Conservation (phyloP, 768 basidiomycete genomes). For the Phlebiopsis gigantea region DNA sequence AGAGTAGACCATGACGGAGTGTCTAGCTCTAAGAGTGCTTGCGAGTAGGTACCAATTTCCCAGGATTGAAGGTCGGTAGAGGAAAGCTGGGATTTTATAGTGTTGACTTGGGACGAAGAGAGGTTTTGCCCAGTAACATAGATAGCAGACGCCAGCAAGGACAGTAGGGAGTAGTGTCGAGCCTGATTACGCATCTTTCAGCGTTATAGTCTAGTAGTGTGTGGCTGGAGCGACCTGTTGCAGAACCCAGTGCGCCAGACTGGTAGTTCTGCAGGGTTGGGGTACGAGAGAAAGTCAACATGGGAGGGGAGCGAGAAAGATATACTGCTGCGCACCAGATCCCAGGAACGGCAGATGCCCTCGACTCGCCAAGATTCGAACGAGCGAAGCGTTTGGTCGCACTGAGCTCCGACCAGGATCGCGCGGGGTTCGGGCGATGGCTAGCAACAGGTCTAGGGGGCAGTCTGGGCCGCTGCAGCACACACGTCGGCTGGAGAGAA, state of each 20-base stretch:
- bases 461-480: neutral
- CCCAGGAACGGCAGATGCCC: neutral
- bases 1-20: constrained; percentile 40
- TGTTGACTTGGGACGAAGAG: neutral
- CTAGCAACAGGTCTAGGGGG: too few relatives aligned
- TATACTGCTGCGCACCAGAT: neutral
- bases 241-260: neutral
- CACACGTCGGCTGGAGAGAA: neutral
- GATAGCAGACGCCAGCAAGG: neutral
- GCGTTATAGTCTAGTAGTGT: neutral
- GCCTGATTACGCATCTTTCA: neutral
- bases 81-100: neutral
- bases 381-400: neutral
- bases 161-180: neutral
- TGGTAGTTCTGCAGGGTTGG: neutral
- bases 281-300: neutral
- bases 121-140: neutral
- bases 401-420: neutral
- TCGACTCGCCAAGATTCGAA: neutral
- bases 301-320: neutral
- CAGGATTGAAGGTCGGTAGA: constrained; percentile 40
- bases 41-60: constrained; percentile 47
- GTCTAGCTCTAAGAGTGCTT: constrained; percentile 47
- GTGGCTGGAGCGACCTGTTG: neutral
- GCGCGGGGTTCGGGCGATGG: neutral